phyloP scores from a whole-genome alignment of 2,329 filamentous ascomycete genomes.

The Microdochium paspali region DNA sequence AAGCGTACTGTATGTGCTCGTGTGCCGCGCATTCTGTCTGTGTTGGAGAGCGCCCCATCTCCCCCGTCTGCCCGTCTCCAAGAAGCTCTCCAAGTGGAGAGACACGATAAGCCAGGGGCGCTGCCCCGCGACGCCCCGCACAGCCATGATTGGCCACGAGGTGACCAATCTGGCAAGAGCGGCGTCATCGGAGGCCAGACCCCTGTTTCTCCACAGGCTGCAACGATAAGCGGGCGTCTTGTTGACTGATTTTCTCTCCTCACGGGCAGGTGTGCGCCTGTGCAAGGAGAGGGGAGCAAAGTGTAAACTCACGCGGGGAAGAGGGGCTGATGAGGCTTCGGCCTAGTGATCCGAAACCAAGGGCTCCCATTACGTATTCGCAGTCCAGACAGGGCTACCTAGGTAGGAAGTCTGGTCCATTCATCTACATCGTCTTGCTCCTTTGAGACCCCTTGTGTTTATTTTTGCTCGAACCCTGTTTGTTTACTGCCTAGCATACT shows the following conservation, averaged over 20 bases:
- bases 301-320: too few species aligned
- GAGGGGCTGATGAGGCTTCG: too few species aligned
- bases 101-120: background rate
- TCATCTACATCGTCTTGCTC: too few species aligned
- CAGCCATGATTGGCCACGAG: background rate
- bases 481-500: too few species aligned
- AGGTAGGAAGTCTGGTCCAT: too few species aligned
- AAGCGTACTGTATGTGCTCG: too few species aligned
- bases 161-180: background rate
- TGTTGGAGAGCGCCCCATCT: background rate
- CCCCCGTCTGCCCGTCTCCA: background rate
- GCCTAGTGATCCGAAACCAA: background rate
- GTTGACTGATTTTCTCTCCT: too few species aligned
- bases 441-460: too few species aligned
- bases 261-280: too few species aligned
- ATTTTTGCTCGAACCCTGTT: too few species aligned
- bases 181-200: background rate
- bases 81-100: background rate
- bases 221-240: background rate
- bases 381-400: too few species aligned
- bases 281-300: too few species aligned
- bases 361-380: background rate
- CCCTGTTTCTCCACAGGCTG: background rate
- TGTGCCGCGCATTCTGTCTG: constrained; percentile 3
- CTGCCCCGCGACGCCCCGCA: background rate